Evolutionary conservation across 805 yeast species (phyloP).

Genomic region (Yamadazyma sp.): DNA sequence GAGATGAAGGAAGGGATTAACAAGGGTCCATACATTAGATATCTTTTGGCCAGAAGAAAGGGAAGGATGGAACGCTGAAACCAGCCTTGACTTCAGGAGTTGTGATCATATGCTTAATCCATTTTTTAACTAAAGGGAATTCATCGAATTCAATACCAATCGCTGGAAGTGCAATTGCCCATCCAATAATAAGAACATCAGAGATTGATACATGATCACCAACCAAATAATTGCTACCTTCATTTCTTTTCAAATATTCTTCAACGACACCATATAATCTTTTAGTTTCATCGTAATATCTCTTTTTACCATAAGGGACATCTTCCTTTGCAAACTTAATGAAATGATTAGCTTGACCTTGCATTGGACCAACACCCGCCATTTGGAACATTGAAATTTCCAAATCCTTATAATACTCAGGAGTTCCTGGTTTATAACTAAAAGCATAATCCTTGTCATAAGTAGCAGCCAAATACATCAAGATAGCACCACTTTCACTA

Average conservation of each 20-base stretch:
- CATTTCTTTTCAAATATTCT: slow-evolving; percentile 44
- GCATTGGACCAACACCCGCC: slow-evolving; percentile 59
- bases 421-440: slow-evolving; percentile 34
- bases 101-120: slow-evolving; percentile 34
- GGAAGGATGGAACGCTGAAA: slow-evolving; percentile 10
- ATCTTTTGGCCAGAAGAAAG: slow-evolving; percentile 17
- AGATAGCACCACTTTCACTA: slow-evolving; percentile 61
- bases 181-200: slow-evolving; percentile 50
- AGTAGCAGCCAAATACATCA: slow-evolving; percentile 56
- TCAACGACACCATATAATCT: slow-evolving; percentile 56
- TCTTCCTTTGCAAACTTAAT: slow-evolving; percentile 44
- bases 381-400: slow-evolving; percentile 57
- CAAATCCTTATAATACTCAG: slow-evolving; percentile 48
- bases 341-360: slow-evolving; percentile 59
- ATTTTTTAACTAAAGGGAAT: slow-evolving; percentile 39
- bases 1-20: too few species aligned
- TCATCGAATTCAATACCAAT: slow-evolving; percentile 30
- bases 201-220: slow-evolving; percentile 60
- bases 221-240: slow-evolving; percentile 44
- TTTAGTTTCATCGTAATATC: slow-evolving; percentile 50
- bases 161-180: slow-evolving; percentile 28
- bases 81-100: slow-evolving; percentile 36
- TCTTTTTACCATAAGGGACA: slow-evolving; percentile 50
- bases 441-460: slow-evolving; percentile 54
- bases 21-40: too few species aligned